phyloP scores from a whole-genome alignment of 2,329 filamentous ascomycete species.

The Fusarium poae region DNA sequence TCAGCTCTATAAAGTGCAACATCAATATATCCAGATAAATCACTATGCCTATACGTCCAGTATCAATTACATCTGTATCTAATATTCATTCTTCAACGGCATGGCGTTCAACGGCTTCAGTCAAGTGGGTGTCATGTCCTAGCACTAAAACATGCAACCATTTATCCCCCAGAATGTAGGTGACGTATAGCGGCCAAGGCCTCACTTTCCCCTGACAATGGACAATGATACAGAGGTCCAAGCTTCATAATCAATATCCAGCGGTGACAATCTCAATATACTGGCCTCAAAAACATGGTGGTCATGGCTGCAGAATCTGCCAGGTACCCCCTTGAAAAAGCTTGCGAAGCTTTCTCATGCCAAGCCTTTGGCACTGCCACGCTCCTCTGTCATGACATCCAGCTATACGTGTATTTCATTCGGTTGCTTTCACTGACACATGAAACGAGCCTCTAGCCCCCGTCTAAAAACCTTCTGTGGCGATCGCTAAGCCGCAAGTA shows the following conservation, averaged over 20 bases:
- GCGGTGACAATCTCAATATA: constrained; percentile 24
- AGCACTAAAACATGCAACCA: constrained; percentile 20
- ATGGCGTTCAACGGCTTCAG: background rate
- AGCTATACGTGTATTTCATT: constrained; percentile 1
- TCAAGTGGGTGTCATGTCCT: constrained; percentile 8
- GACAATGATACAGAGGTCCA: constrained; percentile 9
- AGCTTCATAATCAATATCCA: constrained; percentile 8
- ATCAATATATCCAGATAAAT: background rate
- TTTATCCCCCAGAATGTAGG: constrained; percentile 15
- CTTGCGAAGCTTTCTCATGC: constrained; percentile 35
- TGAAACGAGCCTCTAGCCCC: constrained; percentile 26
- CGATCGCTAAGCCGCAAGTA: constrained; percentile 41
- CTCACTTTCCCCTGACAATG: constrained; percentile 7
- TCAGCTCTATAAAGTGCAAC: background rate
- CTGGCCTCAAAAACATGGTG: constrained; percentile 16
- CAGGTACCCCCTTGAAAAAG: constrained; percentile 19
- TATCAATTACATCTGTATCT: too few relatives aligned
- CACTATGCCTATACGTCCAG: background rate
- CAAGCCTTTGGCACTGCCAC: constrained; percentile 45
- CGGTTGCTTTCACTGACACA: constrained; percentile 21
- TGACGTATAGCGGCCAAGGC: constrained; percentile 31
- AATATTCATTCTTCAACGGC: background rate
- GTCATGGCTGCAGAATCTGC: constrained; percentile 6
- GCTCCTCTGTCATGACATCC: constrained; percentile 27
- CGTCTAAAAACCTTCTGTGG: constrained; percentile 30